Evolutionary conservation across 768 basidiomycete genomes (phyloP).

Genomic region (Baorangia bicolor): DNA sequence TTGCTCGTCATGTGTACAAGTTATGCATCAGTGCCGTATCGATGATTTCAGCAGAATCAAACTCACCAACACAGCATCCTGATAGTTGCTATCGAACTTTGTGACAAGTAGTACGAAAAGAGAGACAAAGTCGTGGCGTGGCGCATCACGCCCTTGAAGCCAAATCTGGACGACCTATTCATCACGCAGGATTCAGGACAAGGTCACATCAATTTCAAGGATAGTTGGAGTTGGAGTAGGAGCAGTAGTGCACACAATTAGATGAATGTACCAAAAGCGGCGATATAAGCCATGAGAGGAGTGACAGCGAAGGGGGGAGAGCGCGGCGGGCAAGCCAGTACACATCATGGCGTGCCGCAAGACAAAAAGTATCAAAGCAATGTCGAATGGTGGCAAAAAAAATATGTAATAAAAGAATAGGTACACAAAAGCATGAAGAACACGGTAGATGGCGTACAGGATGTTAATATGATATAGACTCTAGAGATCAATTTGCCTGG

Average conservation of each 20-base stretch:
- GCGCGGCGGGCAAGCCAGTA: slow-evolving; percentile 16
- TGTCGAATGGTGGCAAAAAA: slow-evolving; percentile 11
- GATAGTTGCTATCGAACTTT: neutral
- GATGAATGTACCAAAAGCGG: neutral
- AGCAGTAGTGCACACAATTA: slow-evolving; percentile 9
- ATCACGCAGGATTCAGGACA: neutral
- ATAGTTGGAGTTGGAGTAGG: neutral
- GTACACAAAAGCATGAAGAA: slow-evolving; percentile 13
- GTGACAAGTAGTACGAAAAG: too few relatives aligned
- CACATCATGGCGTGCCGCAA: slow-evolving; percentile 11
- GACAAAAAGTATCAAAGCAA: slow-evolving; percentile 8
- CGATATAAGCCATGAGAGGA: slow-evolving; percentile 14
- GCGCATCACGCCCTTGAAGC: neutral
- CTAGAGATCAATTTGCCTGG: too few relatives aligned
- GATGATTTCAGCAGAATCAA: neutral
- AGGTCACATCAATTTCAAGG: neutral
- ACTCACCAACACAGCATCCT: neutral
- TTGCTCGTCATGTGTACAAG: neutral
- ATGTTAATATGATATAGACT: neutral
- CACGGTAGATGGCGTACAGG: slow-evolving; percentile 9
- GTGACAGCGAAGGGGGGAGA: slow-evolving; percentile 1
- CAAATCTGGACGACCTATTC: neutral
- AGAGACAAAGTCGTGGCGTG: too few relatives aligned
- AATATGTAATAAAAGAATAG: slow-evolving; percentile 4
- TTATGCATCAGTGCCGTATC: neutral